Base-by-base conservation (phyloP, 805 yeast genomes). In the Ogataea angusta region DNA sequence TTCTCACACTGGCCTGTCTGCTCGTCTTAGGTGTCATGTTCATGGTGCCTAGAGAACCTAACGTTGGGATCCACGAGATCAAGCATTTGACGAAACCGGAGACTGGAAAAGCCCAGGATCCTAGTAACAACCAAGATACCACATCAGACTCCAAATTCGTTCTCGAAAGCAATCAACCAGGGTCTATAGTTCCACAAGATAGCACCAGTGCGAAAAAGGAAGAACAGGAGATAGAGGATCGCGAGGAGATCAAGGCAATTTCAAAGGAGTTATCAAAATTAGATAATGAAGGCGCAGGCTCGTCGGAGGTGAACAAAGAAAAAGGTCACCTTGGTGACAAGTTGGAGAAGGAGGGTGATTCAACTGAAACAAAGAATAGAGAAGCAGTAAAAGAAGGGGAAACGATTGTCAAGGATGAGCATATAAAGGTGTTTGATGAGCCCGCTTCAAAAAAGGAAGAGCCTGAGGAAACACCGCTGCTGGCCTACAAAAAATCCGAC, bases 1-100 rank as follows among this genome's bases (percentile, higher is more conserved):
- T 36, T 9, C 30, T 36, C 30, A 16, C 35, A 10, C 35, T 45
- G 26, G 49, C 40, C 12, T 34, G 42, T 5, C 18, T 42, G 9
- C 13, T 38, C 27, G 29, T 47, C 2, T 9, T 43, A 9, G 26
- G 36, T 13, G 16, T 47, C 13, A 13, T 43, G 10, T 38, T 14
- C 33, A 23, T 47, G 14, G 25, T 41, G 3, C 48, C 51, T 6
- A 34, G 34, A 10, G 33, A 44, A 3, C 21, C 36, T 14, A 28
- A 37, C 13, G 43, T 26, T 10, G 30, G 24, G 15, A 4, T 2
- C 5, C 24, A 27, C 4, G 16, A 19, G 15, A 19, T 44, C 10
- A 19, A 34, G 12, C 21, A 15, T n/a, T 30, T 38, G 36, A 14
- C 30, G 6, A 34, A 23, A 24, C 42, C 47, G 3, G 45, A 36